Percentiles rank a stretch among this genome's conserved stretches.
Conservation (phyloP, 2,329 filamentous ascomycete species). For the Pseudopyricularia javanii region DNA sequence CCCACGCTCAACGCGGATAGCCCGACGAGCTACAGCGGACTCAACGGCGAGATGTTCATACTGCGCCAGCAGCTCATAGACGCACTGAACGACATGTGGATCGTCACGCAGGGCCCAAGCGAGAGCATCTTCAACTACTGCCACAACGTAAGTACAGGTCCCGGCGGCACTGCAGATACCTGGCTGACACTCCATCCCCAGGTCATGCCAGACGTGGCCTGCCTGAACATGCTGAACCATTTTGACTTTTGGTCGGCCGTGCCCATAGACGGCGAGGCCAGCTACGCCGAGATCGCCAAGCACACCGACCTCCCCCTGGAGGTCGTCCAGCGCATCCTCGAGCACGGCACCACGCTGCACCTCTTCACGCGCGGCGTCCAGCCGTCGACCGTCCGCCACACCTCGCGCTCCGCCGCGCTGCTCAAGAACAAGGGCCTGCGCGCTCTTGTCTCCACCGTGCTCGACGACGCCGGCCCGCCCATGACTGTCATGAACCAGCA, state of each 20-base stretch:
- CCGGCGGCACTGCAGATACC: no score
- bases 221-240: slow-evolving; percentile 33
- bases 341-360: slow-evolving; percentile 24
- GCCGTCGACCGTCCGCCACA: slow-evolving; percentile 18
- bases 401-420: slow-evolving; percentile 23
- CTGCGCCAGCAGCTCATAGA: slow-evolving; percentile 30
- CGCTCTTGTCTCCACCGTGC: slow-evolving; percentile 2
- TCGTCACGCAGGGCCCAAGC: slow-evolving; percentile 32
- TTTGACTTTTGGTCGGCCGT: slow-evolving; percentile 41
- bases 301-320: slow-evolving; percentile 23
- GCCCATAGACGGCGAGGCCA: slow-evolving; percentile 30
- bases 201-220: slow-evolving; percentile 2
- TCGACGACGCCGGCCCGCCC: slow-evolving; percentile 2
- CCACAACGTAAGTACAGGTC: not conserved
- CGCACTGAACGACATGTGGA: slow-evolving; percentile 30
- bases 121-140: slow-evolving; percentile 28
- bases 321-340: slow-evolving; percentile 23
- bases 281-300: slow-evolving; percentile 25
- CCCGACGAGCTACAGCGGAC: not conserved
- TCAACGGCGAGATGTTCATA: slow-evolving; percentile 9
- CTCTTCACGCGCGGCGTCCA: slow-evolving; percentile 8
- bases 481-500: slow-evolving; percentile 10
- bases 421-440: slow-evolving; percentile 6
- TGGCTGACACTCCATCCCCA: not conserved
- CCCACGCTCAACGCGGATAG: not conserved